Base-by-base conservation (phyloP, 2,329 filamentous ascomycete genomes). In the Aspergillus uvarum region DNA sequence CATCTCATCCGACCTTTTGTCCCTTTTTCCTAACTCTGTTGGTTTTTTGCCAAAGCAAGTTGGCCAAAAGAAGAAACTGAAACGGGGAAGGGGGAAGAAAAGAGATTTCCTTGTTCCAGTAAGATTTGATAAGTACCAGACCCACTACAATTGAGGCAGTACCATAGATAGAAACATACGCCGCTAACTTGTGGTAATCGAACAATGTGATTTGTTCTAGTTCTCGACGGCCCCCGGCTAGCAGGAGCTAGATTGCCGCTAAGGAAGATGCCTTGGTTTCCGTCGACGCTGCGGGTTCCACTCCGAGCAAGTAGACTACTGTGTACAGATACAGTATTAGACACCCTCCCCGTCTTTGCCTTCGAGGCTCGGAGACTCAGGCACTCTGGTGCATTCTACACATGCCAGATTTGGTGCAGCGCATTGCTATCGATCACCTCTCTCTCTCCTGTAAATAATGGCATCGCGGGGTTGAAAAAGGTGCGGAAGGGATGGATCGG, bases 61-160 rank as follows among this genome's bases (percentile, higher is more conserved):
- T 35, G 32, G 10, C 5, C 5, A 35, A 35, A 14, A 35, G 10
- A 35, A 16, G 38, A 10, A 29, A 44, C 38, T 44, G 38, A 44
- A 44, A 19, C n/a, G 38, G 38, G 38, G 38, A 42, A 19, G 38
- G 16, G 16, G 38, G 5, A 14, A 16, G 11, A 12, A 47, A 35
- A 47, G 47, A 55, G 44, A 35, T 48, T 55, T 29, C 53, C 53
- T 47, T 48, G 53, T 55, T 55, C 44, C 53, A 47, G 53, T 55
- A 55, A 55, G 53, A 55, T 55, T 55, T 29, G 53, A 55, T 47
- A 35, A 55, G 53, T 55, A 55, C 53, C 53, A 31, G 53, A 55
- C 53, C 53, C 53, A 55, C 26, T 29, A 29, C 53, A 14, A 44
- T 44, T 19, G 38, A 32, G 16, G 26, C 42, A 16, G 53, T 55